These are phyloP conservation scores for Mortierella sp. DNA, from an alignment of 371 early-diverging fungal genomes.

Conservation along the genomic window DNA sequence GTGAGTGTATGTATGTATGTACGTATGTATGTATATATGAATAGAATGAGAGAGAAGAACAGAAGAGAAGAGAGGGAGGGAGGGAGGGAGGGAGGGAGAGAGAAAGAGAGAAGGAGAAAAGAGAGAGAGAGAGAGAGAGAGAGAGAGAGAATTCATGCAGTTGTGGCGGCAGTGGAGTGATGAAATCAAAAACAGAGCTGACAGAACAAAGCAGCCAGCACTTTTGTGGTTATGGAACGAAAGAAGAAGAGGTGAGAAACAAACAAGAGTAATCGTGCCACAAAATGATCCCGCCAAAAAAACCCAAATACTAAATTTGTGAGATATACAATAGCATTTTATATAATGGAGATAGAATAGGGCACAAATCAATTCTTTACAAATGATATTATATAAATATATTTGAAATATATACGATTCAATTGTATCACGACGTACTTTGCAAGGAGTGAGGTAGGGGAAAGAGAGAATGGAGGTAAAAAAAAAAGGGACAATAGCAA, in stretches of 20 bases:
- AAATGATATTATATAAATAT: neutral
- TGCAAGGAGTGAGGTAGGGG: neutral
- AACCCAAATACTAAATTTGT: neutral
- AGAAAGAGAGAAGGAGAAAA: no score
- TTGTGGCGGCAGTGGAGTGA: neutral
- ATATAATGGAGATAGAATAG: slow-evolving; percentile 11
- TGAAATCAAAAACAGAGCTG: no score
- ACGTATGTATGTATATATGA: no score
- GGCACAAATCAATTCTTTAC: slow-evolving; percentile 1
- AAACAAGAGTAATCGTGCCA: neutral
- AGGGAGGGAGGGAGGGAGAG: neutral
- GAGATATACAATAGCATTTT: neutral
- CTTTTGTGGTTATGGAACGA: slow-evolving; percentile 3
- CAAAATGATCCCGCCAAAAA: slow-evolving; percentile 18
- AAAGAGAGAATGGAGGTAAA: slow-evolving; percentile 3
- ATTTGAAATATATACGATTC: neutral
- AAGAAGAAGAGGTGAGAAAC: neutral
- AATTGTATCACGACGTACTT: neutral
- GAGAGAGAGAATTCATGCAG: neutral
- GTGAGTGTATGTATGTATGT: no score
- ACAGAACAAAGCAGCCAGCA: no score
- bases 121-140: neutral
- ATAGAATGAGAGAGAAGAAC: neutral
- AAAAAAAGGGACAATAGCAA: neutral
- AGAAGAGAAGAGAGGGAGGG: neutral